Evolutionary conservation across 2,329 filamentous ascomycete genomes (phyloP), one percentile per base, ranked within the genome.

Genomic region (Stemphylium lycopersici): DNA sequence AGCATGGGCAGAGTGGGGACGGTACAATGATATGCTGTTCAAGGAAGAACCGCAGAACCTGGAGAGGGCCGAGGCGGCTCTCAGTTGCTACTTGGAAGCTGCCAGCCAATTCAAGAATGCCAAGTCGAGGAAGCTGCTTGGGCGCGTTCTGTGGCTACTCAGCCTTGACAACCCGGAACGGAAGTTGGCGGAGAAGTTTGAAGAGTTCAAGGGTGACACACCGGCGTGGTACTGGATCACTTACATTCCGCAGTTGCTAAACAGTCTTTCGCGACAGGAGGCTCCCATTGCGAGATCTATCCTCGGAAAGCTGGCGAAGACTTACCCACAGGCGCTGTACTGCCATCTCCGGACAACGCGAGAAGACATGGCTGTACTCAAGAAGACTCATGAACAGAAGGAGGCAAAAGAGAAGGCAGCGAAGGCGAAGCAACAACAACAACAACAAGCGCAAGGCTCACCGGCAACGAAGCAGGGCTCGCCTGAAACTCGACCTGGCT

Each of bases 221-320:
- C 92, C 93, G 0, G 91, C 96, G 11, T 99, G 95, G 95, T 99
- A 98, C 78, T 99, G 95, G 95, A 97, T 98, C 65, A 98, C 93
- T 0, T 99, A 96, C 74, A 98, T 99, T 60, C 95, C 95, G 15
- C 95, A 99, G 76, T 83, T 99, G 37, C 85, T 99, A 29, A 93
- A 91, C 38, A 95, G 93, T 47, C 82, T 99, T 45, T 91, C 90
- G 2, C 89, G 97, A 70, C 93, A 93, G 66, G 96, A 99, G 76
- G 93, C 92, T 11, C 87, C 87, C 4, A 89, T 96, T 42, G 90
- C 93, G 39, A 90, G 95, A 72, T 85, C 86, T 45, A 91, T 99
- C 44, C 83, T 99, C 15, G 84, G 91, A 20, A 96, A 95, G 80
- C 91, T 99, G 70, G 95, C 95, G 47, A 97, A 97, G 79, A 87